phyloP scores from a whole-genome alignment of 2,329 filamentous ascomycete species.

The Lachnellula hyalina region DNA sequence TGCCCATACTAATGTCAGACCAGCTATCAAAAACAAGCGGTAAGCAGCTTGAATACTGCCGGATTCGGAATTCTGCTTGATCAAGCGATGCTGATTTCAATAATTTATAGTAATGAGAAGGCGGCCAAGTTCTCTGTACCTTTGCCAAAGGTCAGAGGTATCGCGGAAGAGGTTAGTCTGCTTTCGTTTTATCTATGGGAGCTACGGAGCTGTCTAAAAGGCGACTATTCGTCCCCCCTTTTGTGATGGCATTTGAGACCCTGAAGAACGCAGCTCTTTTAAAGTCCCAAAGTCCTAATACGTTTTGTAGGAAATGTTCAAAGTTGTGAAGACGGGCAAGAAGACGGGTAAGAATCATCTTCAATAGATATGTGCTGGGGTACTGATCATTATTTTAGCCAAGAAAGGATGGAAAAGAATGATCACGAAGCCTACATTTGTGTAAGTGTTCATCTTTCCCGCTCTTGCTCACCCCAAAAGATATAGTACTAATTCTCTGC shows the following conservation, averaged over 20 bases:
- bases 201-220: no score
- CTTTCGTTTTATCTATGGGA: no score
- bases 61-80: no score
- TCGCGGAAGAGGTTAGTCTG: constrained; percentile 38
- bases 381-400: neutral
- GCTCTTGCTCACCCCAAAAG: neutral
- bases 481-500: neutral
- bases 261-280: no score
- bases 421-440: constrained; percentile 75
- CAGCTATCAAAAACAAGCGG: no score
- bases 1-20: no score
- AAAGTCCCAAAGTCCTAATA: no score
- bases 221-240: no score
- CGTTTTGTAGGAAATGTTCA: constrained; percentile 72
- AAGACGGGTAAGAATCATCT: constrained; percentile 65
- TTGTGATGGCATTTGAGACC: no score
- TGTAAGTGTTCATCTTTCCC: constrained; percentile 61
- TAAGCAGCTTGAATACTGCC: no score
- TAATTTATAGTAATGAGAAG: constrained; percentile 64
- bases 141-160: constrained; percentile 87
- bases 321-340: constrained; percentile 92
- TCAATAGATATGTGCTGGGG: neutral
- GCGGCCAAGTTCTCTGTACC: constrained; percentile 90
- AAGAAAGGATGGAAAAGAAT: constrained; percentile 57
- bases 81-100: no score